Base-by-base conservation (phyloP, 257 asterid species). In the Jacaranda copaia region DNA sequence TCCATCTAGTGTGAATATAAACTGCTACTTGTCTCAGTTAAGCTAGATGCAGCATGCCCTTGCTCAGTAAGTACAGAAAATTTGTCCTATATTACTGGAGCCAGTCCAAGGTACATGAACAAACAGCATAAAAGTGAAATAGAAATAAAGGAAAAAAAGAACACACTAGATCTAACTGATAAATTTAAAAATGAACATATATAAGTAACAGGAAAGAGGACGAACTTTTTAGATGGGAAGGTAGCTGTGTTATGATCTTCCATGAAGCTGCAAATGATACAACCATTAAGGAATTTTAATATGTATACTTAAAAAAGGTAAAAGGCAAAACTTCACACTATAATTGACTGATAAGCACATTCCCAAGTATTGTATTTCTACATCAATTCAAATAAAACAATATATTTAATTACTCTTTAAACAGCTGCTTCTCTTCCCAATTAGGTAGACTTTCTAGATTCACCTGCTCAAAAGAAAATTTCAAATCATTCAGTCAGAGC, bases 161-260 rank as follows among this genome's bases (percentile, higher is more conserved):
- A 15, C 57, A 10, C 6, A 46, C 1, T 8, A 7, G 5, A 46
- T 11, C 25, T 38, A 76, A 66, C 49, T 45, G n/a, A 73, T 51
- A 7, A 69, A 40, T 45, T 53, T 14, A 36, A 75, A 64, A 60
- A 20, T 45, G 16, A 20, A 61, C 16, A 83, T 18, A 13, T 12
- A 69, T 39, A 62, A 42, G 70, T 56, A 72, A 77, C 18, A 61
- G 59, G 67, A 70, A 69, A 81, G 80, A 73, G 58, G 45, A 69
- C 98, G 90, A 77, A 96, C 98, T 91, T 96, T 84, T 89, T 96
- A 32, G 97, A 91, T 70, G 99, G 98, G 81, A 96, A 96, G 49
- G 99, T 96, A 78, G 94, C 99, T 10, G 99, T 96, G 68, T 96
- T 96, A 87, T 96, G 99, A 84, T 96, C 99, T 86, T 96, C 99